A percentile compares a stretch with the other conserved stretches of the same genome.
Evolutionary conservation across 1,284 basidiomycete species (phyloP).

Genomic region (Irpex rosettiformis): DNA sequence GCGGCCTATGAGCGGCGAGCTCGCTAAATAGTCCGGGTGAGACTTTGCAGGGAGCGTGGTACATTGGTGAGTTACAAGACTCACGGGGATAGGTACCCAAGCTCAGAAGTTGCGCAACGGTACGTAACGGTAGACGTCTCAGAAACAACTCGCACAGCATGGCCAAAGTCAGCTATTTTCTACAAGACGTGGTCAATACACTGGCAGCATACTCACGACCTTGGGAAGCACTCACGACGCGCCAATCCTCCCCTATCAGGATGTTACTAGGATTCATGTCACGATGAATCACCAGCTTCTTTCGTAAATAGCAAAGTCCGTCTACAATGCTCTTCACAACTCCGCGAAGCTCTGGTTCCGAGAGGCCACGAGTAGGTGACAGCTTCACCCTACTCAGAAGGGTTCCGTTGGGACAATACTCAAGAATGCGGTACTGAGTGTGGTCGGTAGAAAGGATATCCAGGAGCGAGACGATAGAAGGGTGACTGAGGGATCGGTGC

Average conservation of each 20-base stretch:
- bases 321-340: constrained; percentile 38
- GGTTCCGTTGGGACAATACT: constrained; percentile 41
- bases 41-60: too few relatives aligned
- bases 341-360: constrained; percentile 35
- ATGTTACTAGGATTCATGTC: constrained; percentile 25
- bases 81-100: constrained; percentile 27
- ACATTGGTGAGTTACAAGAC: too few relatives aligned
- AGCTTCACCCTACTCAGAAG: constrained; percentile 30
- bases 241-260: constrained; percentile 20
- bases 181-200: constrained; percentile 6
- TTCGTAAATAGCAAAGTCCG: constrained; percentile 41
- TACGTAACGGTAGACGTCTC: constrained; percentile 12
- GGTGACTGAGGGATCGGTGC: constrained; percentile 45
- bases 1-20: constrained; percentile 17
- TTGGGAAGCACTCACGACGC: constrained; percentile 20
- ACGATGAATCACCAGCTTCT: constrained; percentile 30
- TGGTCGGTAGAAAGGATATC: constrained; percentile 34
- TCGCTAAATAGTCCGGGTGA: not conserved
- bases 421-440: constrained; percentile 39
- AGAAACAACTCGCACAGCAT: constrained; percentile 17
- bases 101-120: constrained; percentile 20
- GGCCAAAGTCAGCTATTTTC: constrained; percentile 28
- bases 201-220: not conserved
- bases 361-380: constrained; percentile 22
- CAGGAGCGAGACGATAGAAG: constrained; percentile 46